A percentile compares a stretch with the other conserved stretches of the same genome.
phyloP scores from a whole-genome alignment of 257 asterid species.

The Coffea canephora region DNA sequence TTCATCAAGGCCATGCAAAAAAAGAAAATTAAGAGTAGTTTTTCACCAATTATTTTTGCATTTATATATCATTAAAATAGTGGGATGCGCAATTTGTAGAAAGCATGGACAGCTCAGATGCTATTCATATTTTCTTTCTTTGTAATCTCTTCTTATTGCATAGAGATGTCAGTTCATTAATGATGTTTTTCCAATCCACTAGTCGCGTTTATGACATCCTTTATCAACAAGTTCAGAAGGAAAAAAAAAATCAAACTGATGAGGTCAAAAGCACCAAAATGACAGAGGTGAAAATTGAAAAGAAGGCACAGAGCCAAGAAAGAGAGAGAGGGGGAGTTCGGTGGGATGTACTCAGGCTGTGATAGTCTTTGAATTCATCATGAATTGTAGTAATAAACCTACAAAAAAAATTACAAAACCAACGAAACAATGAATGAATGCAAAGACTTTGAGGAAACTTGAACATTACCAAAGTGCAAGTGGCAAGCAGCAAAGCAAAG shows the following conservation, averaged over 20 bases:
- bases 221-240: not conserved
- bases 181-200: not conserved
- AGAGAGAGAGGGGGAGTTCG: slow-evolving; percentile 3
- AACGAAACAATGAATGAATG: slow-evolving; percentile 24
- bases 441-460: slow-evolving; percentile 26
- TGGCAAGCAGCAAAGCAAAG: slow-evolving; percentile 43
- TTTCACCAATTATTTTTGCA: too few relatives aligned
- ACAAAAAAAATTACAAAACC: slow-evolving; percentile 19
- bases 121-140: too few relatives aligned
- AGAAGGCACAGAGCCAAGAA: not conserved
- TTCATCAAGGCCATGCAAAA: too few relatives aligned
- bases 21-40: too few relatives aligned
- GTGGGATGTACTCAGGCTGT: slow-evolving; percentile 22
- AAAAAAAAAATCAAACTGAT: not conserved
- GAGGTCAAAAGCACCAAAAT: not conserved
- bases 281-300: not conserved
- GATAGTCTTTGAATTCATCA: slow-evolving; percentile 28
- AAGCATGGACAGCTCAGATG: too few relatives aligned
- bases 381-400: not conserved
- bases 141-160: too few relatives aligned
- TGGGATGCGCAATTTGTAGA: too few relatives aligned
- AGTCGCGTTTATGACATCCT: not conserved
- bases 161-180: not conserved
- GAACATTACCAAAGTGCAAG: slow-evolving; percentile 20
- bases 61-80: too few relatives aligned